phyloP scores from a whole-genome alignment of 331 rosid species.

The Quercus phellos region DNA sequence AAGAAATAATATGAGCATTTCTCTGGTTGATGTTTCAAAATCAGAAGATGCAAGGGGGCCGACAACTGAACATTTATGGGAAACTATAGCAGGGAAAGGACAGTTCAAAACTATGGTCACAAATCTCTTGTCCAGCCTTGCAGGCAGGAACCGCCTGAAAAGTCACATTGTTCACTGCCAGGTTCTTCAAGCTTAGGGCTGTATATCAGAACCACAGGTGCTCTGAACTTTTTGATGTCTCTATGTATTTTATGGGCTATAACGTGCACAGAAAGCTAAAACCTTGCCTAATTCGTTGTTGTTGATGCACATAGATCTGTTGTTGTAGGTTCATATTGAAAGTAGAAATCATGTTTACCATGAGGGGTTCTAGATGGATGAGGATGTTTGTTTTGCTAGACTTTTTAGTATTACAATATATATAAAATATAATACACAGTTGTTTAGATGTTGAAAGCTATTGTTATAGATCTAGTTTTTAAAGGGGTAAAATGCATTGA shows the following conservation, averaged over 20 bases:
- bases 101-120: slow-evolving; percentile 75
- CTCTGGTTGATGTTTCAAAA: slow-evolving; percentile 70
- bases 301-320: neutral
- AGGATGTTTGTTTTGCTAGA: slow-evolving; percentile 29
- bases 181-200: slow-evolving; percentile 67
- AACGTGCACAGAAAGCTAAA: slow-evolving; percentile 1
- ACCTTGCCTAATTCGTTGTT: slow-evolving; percentile 16
- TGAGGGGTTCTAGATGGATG: slow-evolving; percentile 28
- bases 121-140: slow-evolving; percentile 75
- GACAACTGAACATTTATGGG: slow-evolving; percentile 71
- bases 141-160: slow-evolving; percentile 74
- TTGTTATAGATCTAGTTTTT: slow-evolving; percentile 6
- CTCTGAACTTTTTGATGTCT: neutral
- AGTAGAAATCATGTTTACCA: slow-evolving; percentile 20
- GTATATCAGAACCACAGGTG: slow-evolving; percentile 14
- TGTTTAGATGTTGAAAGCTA: slow-evolving; percentile 24
- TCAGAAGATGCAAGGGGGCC: slow-evolving; percentile 45
- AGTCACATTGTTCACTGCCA: slow-evolving; percentile 90
- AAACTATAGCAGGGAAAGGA: slow-evolving; percentile 77
- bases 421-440: slow-evolving; percentile 21
- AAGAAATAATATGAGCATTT: slow-evolving; percentile 79
- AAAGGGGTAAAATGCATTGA: too few species aligned
- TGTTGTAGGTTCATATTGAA: slow-evolving; percentile 26
- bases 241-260: neutral
- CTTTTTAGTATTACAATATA: slow-evolving; percentile 32